These are phyloP conservation scores for Gossypium raimondii DNA, from an alignment of 345 rosid species.

Conservation along the genomic window DNA sequence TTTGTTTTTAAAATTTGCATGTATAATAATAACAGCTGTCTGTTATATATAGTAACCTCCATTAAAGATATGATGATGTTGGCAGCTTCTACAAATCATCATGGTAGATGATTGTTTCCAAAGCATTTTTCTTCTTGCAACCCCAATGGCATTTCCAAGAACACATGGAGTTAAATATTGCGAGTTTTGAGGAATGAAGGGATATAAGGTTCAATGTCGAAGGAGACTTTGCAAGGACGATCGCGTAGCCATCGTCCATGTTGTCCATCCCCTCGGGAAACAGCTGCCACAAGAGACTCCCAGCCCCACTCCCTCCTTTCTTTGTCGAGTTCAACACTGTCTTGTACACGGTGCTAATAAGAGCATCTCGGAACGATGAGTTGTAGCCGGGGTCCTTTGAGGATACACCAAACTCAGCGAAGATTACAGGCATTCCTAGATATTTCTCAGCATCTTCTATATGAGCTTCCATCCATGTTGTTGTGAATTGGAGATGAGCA, in stretches of 20 bases:
- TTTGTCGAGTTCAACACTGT: conserved; percentile 74
- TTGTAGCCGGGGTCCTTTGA: conserved; percentile 81
- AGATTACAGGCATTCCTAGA: conserved; percentile 80
- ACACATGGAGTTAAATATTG: conserved; percentile 66
- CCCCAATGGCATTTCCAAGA: conserved; percentile 79
- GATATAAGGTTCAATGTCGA: conserved; percentile 74
- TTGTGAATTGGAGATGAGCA: conserved; percentile 63
- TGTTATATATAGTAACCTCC: too few species aligned
- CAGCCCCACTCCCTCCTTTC: conserved; percentile 85
- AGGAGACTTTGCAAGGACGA: conserved; percentile 74
- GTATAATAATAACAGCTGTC: too few species aligned
- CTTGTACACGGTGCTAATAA: conserved; percentile 64
- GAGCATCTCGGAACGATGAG: conserved; percentile 59
- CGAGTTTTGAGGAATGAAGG: conserved; percentile 66
- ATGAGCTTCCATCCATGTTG: conserved; percentile 90
- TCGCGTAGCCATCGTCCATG: conserved; percentile 92
- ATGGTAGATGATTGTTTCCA: conserved; percentile 42
- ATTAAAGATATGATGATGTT: too few species aligned
- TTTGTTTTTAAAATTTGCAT: too few species aligned
- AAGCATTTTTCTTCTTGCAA: conserved; percentile 65
- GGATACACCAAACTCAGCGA: conserved; percentile 83
- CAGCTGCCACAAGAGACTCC: conserved; percentile 90
- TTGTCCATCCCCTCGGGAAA: conserved; percentile 85
- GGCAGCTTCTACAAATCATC: conserved; percentile 28
- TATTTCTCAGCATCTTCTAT: conserved; percentile 82